Base-by-base conservation (phyloP, 257 asterid species). In the Solanum clarkiae region DNA sequence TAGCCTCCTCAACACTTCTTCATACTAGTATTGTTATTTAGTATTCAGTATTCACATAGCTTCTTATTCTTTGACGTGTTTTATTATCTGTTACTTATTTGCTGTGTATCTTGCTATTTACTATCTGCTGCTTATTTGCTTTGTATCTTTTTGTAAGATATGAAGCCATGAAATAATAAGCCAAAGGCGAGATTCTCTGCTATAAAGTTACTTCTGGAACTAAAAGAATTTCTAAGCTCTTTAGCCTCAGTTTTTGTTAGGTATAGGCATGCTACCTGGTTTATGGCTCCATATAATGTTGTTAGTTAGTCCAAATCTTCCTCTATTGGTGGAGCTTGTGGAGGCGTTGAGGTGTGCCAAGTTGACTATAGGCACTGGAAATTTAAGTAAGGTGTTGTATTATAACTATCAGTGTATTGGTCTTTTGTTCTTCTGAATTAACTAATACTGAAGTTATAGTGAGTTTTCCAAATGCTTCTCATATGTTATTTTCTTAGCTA, bases 391-490 rank as follows among this genome's bases (percentile, higher is more conserved):
- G n/a, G 60, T 15, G 45, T 8, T 53, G 26, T 29, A 8, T 10
- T 29, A 53, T 59, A 47, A 42, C 81, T 68, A 45, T 9, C 57
- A 62, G 20, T 62, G 56, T 13, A 1, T 68, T 45, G 13, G 22
- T 68, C 3, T 62, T 45, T 83, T 36, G 20, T 65, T 53, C 59
- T 65, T 51, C 80, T 65, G 65, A 45, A 26, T 9, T 26, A 22
- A 51, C 63, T 77, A 77, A 51, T 9, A 9, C 14, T 77, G 45
- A 29, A 77, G 22, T 77, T 77, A 24, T 51, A 49, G 62, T 49
- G 65, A 72, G 84, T 84, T 56, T 11, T 56, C 84, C 72, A 80
- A 86, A 90, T 36, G 47, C 29, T 87, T 84, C 80, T 54, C 84
- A 82, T 83, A 55, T 85, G 80, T 75, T 88, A 71, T 26, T 79